phyloP scores from a whole-genome alignment of 2,329 filamentous ascomycete genomes.

The Calycina herbarum region DNA sequence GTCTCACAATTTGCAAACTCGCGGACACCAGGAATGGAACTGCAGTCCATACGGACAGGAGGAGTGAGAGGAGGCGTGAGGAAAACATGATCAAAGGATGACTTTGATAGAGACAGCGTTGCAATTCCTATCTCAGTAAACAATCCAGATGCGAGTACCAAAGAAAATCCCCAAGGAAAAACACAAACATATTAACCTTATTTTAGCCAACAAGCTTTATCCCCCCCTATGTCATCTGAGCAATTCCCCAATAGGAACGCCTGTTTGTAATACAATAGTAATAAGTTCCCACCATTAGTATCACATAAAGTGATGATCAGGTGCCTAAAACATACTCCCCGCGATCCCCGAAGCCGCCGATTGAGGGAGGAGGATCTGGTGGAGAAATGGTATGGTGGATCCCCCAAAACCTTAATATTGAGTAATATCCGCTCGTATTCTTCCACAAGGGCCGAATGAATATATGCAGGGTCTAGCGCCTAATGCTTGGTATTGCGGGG shows the following conservation, averaged over 20 bases:
- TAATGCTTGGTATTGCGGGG: not conserved
- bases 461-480: not conserved
- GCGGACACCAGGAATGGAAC: not conserved
- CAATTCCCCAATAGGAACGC: not conserved
- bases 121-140: not conserved
- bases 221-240: not conserved
- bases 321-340: not conserved
- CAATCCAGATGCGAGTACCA: not conserved
- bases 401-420: not conserved
- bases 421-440: not conserved
- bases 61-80: not conserved
- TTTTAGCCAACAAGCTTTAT: not conserved
- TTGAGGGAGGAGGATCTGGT: not conserved
- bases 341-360: not conserved
- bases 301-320: not conserved
- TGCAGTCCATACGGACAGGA: not conserved
- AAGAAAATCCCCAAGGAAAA: not conserved
- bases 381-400: not conserved
- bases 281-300: not conserved
- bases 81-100: constrained; percentile 4
- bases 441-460: constrained; percentile 1
- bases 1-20: constrained; percentile 15
- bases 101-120: not conserved
- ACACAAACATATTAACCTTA: not conserved
- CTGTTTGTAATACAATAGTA: not conserved